phyloP scores from a whole-genome alignment of 1,139 yeast genomes.

The Casaregolazyma lundiana region DNA sequence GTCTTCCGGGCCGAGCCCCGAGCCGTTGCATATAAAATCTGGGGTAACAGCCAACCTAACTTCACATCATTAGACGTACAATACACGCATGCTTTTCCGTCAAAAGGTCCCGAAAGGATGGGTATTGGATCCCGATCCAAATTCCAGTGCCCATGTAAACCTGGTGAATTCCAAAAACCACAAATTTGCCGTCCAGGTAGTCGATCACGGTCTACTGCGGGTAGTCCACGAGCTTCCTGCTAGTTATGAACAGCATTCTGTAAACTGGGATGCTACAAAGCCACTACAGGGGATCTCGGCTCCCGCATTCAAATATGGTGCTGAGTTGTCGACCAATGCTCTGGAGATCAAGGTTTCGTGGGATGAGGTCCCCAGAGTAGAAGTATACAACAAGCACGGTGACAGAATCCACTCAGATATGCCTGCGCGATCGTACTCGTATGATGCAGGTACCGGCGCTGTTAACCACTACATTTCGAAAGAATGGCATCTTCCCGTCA shows the following conservation, averaged over 20 bases:
- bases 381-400: constrained; percentile 6
- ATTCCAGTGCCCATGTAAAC: constrained; percentile 3
- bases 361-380: constrained; percentile 4
- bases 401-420: constrained; percentile 8
- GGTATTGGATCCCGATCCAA: background rate
- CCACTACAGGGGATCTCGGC: background rate
- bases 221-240: constrained; percentile 12
- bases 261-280: constrained; percentile 7
- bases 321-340: background rate
- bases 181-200: constrained; percentile 10
- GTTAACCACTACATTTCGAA: constrained; percentile 12
- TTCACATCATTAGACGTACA: too few relatives aligned
- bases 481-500: constrained; percentile 12
- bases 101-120: constrained; percentile 12
- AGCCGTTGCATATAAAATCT: background rate
- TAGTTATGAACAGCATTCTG: background rate
- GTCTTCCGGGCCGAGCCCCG: background rate
- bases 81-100: constrained; percentile 13
- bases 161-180: constrained; percentile 5
- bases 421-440: constrained; percentile 10
- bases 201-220: constrained; percentile 10
- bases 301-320: background rate
- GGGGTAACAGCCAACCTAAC: too few relatives aligned
- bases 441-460: constrained; percentile 13
- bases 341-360: constrained; percentile 5